A percentile compares a stretch with the other conserved stretches of the same genome.
These are phyloP conservation scores for Leccinellum rugosiceps DNA, from an alignment of 768 basidiomycete genomes.

Conservation along the genomic window DNA sequence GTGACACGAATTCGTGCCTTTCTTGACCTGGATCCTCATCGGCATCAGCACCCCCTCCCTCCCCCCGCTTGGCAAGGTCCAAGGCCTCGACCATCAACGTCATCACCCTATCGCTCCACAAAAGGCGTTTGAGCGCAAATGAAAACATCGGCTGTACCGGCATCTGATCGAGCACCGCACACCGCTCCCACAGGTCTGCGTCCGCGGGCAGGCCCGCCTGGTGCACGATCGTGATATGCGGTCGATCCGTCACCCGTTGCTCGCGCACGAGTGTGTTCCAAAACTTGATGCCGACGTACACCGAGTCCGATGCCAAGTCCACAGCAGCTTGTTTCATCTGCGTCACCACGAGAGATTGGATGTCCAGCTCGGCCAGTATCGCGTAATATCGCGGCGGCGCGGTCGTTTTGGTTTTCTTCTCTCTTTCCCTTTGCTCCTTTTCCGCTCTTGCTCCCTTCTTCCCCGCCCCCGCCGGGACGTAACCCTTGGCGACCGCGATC, in stretches of 20 bases:
- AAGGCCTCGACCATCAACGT: slow-evolving; percentile 69
- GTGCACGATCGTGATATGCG: slow-evolving; percentile 91
- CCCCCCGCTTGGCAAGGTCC: slow-evolving; percentile 28
- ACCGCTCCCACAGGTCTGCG: slow-evolving; percentile 43
- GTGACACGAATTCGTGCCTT: slow-evolving; percentile 45
- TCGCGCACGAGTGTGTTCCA: slow-evolving; percentile 46
- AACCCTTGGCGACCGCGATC: slow-evolving; percentile 39
- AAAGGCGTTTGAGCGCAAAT: slow-evolving; percentile 55
- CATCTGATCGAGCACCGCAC: slow-evolving; percentile 13
- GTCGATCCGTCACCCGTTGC: slow-evolving; percentile 51
- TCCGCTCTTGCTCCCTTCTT: neutral
- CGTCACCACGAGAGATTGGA: slow-evolving; percentile 45
- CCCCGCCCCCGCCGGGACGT: slow-evolving; percentile 33
- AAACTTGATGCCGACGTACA: slow-evolving; percentile 36
- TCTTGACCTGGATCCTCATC: slow-evolving; percentile 32
- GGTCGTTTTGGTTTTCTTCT: slow-evolving; percentile 26
- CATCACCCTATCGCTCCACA: slow-evolving; percentile 83
- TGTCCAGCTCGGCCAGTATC: slow-evolving; percentile 69
- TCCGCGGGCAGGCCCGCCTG: slow-evolving; percentile 40
- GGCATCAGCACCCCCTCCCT: slow-evolving; percentile 51
- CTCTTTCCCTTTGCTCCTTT: neutral
- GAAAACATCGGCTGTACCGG: slow-evolving; percentile 51
- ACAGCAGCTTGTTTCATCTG: slow-evolving; percentile 32
- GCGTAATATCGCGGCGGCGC: slow-evolving; percentile 68
- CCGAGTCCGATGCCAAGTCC: neutral